phyloP scores from a whole-genome alignment of 2,329 filamentous ascomycete genomes.

The Paraphoma chrysanthemicola region DNA sequence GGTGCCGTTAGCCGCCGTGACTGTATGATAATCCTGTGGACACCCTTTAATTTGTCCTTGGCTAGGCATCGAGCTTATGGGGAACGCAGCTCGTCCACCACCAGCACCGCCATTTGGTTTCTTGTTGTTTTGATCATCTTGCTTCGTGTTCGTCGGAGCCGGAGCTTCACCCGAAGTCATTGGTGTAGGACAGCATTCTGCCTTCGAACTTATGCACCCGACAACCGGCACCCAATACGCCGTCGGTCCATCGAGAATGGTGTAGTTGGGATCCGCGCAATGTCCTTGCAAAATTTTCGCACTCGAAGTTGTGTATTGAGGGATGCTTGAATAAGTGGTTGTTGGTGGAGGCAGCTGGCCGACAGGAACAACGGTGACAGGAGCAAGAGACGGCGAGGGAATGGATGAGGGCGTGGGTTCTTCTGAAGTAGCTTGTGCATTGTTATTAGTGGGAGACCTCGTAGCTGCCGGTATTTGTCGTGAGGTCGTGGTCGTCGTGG shows the following conservation, averaged over 20 bases:
- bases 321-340: slow-evolving; percentile 6
- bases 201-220: slow-evolving; percentile 23
- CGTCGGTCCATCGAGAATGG: slow-evolving; percentile 25
- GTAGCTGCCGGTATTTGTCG: background rate
- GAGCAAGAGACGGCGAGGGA: slow-evolving; percentile 7
- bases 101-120: background rate
- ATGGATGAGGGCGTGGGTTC: slow-evolving; percentile 13
- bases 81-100: slow-evolving; percentile 10
- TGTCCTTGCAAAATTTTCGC: slow-evolving; percentile 20
- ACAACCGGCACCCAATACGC: slow-evolving; percentile 24
- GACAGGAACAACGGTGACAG: slow-evolving; percentile 17
- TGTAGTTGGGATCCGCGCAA: slow-evolving; percentile 23
- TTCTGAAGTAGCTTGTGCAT: background rate
- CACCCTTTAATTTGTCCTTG: slow-evolving; percentile 17
- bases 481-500: slow-evolving; percentile 2
- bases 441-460: background rate
- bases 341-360: slow-evolving; percentile 2
- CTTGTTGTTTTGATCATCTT: background rate
- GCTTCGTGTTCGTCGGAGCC: background rate
- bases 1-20: slow-evolving; percentile 7
- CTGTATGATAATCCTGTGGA: slow-evolving; percentile 26
- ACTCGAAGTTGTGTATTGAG: slow-evolving; percentile 2
- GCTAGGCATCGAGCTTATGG: slow-evolving; percentile 10
- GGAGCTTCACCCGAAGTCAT: slow-evolving; percentile 3
- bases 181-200: slow-evolving; percentile 22